Evolutionary conservation across 2,329 filamentous ascomycete species (phyloP).

Genomic region (Botrytis porri): DNA sequence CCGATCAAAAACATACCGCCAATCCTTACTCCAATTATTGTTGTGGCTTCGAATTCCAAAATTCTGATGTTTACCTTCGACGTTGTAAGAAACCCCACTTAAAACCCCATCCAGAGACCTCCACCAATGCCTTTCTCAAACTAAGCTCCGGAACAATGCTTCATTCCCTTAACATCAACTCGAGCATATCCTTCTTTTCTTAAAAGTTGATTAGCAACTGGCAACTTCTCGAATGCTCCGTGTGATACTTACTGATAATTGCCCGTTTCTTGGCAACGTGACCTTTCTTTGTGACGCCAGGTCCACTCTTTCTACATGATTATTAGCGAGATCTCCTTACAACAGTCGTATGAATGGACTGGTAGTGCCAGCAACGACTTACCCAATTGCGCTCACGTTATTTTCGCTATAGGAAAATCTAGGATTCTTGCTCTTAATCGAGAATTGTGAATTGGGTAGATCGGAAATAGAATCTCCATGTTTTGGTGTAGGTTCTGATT

Average conservation of each 20-base stretch:
- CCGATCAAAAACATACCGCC: neutral
- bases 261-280: neutral
- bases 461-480: neutral
- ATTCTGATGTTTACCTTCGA: neutral
- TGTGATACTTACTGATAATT: neutral
- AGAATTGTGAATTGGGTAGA: no score
- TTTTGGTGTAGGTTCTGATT: neutral
- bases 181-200: neutral
- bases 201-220: neutral
- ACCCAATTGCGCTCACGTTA: neutral
- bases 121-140: neutral
- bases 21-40: neutral
- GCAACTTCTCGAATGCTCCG: neutral
- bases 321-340: slow-evolving; percentile 9
- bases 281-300: neutral
- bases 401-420: neutral
- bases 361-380: neutral
- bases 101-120: neutral
- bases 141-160: neutral
- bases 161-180: neutral
- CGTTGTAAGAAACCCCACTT: neutral
- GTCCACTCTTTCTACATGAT: neutral
- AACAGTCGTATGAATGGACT: no score
- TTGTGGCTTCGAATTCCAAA: neutral
- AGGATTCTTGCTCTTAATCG: neutral